These are phyloP conservation scores for Acidiella bohemica DNA, from an alignment of 495 filamentous ascomycete species.

Conservation along the genomic window DNA sequence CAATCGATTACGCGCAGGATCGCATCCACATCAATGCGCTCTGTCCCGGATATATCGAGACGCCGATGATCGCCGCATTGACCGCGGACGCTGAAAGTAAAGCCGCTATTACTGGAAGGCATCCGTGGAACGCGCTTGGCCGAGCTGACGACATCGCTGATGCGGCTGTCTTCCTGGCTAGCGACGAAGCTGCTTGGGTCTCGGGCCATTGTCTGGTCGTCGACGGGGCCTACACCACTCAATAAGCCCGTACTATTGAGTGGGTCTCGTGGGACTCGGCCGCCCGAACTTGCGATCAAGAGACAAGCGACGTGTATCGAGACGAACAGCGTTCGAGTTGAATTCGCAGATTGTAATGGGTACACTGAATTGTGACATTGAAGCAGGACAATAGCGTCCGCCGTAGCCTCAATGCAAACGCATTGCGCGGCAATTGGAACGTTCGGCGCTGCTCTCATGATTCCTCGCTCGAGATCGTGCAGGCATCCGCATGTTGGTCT, in stretches of 20 bases:
- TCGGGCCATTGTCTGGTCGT: slow-evolving; percentile 13
- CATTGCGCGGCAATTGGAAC: too few species aligned
- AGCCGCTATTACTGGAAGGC: not conserved
- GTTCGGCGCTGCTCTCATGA: too few species aligned
- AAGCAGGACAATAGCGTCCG: too few species aligned
- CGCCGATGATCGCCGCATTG: slow-evolving; percentile 9
- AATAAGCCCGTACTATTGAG: slow-evolving; percentile 1
- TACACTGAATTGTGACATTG: too few species aligned
- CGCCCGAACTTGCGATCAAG: too few species aligned
- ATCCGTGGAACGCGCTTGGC: slow-evolving; percentile 15
- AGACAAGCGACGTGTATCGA: too few species aligned
- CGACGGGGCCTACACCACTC: slow-evolving; percentile 13
- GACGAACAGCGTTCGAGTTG: too few species aligned
- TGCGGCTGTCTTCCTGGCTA: slow-evolving; percentile 19
- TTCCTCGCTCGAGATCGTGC: not conserved
- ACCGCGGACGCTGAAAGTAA: not conserved
- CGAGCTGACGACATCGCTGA: slow-evolving; percentile 19
- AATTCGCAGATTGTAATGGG: too few species aligned
- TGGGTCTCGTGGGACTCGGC: too few species aligned
- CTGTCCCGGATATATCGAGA: slow-evolving; percentile 16
- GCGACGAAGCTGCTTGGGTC: slow-evolving; percentile 19
- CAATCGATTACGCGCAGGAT: slow-evolving; percentile 18
- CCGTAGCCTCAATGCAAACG: too few species aligned
- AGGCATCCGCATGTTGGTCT: not conserved
- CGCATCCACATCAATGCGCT: slow-evolving; percentile 13